Evolutionary conservation across 345 rosid genomes (phyloP).

Genomic region (Pistacia atlantica): DNA sequence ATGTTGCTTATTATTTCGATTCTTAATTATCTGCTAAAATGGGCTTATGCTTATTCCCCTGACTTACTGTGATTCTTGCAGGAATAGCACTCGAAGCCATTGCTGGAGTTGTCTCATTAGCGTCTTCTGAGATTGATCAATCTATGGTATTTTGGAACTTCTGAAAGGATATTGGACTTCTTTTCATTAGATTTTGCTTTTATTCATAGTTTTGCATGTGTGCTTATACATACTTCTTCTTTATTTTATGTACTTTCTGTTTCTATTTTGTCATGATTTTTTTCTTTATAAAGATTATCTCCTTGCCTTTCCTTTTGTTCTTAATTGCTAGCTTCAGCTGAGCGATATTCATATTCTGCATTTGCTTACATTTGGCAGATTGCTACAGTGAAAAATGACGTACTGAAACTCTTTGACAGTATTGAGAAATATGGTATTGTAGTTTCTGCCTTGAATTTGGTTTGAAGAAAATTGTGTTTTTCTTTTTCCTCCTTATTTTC

Average conservation of each 20-base stretch:
- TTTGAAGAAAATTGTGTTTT: neutral
- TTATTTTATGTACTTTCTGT: too few relatives aligned
- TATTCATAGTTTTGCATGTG: neutral
- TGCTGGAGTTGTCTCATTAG: constrained; percentile 79
- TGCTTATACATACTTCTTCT: neutral
- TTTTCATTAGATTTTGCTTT: neutral
- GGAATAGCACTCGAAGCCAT: constrained; percentile 91
- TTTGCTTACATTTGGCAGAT: constrained; percentile 51
- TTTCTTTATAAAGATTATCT: neutral
- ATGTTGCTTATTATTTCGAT: neutral
- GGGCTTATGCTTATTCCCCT: neutral
- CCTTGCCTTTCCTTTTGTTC: neutral
- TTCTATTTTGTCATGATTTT: neutral
- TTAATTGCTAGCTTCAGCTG: constrained; percentile 3
- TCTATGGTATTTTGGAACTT: constrained; percentile 64
- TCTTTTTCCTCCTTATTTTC: neutral
- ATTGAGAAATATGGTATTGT: constrained; percentile 77
- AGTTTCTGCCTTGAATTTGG: constrained; percentile 6
- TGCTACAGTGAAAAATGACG: constrained; percentile 57
- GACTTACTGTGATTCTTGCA: constrained; percentile 31
- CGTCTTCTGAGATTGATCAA: constrained; percentile 73
- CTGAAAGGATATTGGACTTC: neutral
- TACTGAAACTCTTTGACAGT: constrained; percentile 84
- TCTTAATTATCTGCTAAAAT: neutral
- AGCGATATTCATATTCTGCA: constrained; percentile 12